phyloP scores from a whole-genome alignment of 306 rosid genomes.

The Prunus mongolica region DNA sequence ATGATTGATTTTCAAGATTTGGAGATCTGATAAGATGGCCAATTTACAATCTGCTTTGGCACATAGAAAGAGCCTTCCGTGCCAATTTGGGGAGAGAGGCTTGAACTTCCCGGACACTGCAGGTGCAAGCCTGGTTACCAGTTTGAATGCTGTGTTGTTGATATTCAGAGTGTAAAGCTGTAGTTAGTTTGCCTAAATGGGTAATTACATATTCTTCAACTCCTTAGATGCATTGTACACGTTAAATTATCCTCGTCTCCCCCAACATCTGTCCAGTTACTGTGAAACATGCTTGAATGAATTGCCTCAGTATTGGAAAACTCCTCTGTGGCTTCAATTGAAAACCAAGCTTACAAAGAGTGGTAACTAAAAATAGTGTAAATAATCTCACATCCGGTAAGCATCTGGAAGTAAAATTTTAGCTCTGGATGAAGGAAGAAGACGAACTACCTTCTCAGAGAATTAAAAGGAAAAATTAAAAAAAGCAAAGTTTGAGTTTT shows the following conservation, averaged over 20 bases:
- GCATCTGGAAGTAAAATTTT: too few species aligned
- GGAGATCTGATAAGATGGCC: slow-evolving; percentile 26
- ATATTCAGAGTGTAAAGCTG: slow-evolving; percentile 46
- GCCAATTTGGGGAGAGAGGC: slow-evolving; percentile 36
- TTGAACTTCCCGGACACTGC: slow-evolving; percentile 32
- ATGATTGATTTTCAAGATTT: slow-evolving; percentile 21
- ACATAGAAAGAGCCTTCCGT: slow-evolving; percentile 20
- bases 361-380: too few species aligned
- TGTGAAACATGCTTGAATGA: neutral
- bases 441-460: too few species aligned
- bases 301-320: neutral
- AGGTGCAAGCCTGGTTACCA: slow-evolving; percentile 22
- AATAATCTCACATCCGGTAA: too few species aligned
- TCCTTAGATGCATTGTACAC: neutral
- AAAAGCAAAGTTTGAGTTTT: too few species aligned
- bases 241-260: neutral
- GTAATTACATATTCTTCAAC: slow-evolving; percentile 13
- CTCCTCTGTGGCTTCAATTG: neutral
- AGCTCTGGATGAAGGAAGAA: too few species aligned
- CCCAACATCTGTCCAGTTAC: neutral
- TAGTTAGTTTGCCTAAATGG: slow-evolving; percentile 49
- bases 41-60: slow-evolving; percentile 12
- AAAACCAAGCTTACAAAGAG: neutral
- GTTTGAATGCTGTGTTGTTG: slow-evolving; percentile 22
- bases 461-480: too few species aligned